Conservation (phyloP, 192 early-diverging fungal species). For the Chytriomyces confervae region DNA sequence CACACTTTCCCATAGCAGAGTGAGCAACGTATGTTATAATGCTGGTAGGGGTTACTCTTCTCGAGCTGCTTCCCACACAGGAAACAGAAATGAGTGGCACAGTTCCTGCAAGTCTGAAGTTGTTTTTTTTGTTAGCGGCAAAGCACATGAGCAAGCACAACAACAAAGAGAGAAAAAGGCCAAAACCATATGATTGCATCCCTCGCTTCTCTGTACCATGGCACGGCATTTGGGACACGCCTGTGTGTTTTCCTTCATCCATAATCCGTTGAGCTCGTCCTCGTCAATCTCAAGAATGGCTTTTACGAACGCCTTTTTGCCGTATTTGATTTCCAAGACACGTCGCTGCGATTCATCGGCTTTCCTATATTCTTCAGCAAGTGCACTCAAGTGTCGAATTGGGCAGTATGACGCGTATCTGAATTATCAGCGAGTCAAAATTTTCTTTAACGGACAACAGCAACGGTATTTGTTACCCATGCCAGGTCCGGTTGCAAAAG, state of each 20-base stretch:
- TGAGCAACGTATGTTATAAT: constrained; percentile 11
- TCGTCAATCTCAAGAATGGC: constrained; percentile 35
- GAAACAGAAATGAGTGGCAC: constrained; percentile 50
- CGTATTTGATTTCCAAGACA: constrained; percentile 41
- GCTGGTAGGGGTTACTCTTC: constrained; percentile 9
- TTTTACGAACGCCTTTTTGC: constrained; percentile 39
- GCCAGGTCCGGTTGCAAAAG: constrained; percentile 44
- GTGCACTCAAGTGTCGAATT: constrained; percentile 21
- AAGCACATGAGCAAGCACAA: no score
- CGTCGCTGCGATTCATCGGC: constrained; percentile 1
- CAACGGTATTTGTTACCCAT: constrained; percentile 1
- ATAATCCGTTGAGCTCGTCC: constrained; percentile 25
- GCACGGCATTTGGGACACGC: constrained; percentile 37
- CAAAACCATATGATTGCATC: constrained; percentile 39
- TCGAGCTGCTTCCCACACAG: constrained; percentile 35
- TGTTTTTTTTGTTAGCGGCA: no score
- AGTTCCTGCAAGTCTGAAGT: constrained; percentile 37
- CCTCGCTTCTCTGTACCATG: constrained; percentile 27
- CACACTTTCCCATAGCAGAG: constrained; percentile 28
- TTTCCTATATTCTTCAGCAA: constrained; percentile 37
- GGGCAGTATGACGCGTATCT: constrained; percentile 43
- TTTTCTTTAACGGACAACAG: no score
- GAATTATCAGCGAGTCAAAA: neutral
- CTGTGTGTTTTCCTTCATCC: constrained; percentile 42
- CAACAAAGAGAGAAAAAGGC: no score